A percentile compares a stretch with the other conserved stretches of the same genome.
phyloP scores from a whole-genome alignment of 2,329 filamentous ascomycete species.

The Fusarium sp. region DNA sequence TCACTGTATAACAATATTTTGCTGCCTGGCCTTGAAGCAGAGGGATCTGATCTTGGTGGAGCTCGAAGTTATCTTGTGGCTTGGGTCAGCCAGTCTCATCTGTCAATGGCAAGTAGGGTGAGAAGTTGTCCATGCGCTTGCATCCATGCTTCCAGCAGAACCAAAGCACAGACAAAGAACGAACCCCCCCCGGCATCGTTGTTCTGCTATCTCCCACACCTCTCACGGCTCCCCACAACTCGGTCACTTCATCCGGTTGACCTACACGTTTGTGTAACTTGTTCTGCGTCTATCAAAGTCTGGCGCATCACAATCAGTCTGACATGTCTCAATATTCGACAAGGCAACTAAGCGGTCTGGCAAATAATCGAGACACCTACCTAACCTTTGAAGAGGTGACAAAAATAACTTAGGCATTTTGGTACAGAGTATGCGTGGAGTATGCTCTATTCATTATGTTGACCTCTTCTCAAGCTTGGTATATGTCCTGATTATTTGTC shows the following conservation, averaged over 20 bases:
- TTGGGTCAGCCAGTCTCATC: slow-evolving; percentile 8
- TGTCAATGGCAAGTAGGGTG: slow-evolving; percentile 24
- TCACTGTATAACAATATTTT: slow-evolving; percentile 19
- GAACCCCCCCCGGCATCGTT: slow-evolving; percentile 23
- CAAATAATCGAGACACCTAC: too few species aligned
- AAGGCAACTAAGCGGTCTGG: slow-evolving; percentile 1
- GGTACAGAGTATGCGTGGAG: too few species aligned
- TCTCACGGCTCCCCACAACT: slow-evolving; percentile 32
- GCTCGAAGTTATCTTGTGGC: slow-evolving; percentile 4
- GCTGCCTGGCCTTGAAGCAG: slow-evolving; percentile 36
- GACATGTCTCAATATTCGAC: slow-evolving; percentile 10
- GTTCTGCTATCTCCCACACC: slow-evolving; percentile 30
- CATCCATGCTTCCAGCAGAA: slow-evolving; percentile 5
- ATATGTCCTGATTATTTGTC: too few species aligned
- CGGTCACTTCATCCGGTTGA: slow-evolving; percentile 31
- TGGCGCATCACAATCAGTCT: slow-evolving; percentile 11
- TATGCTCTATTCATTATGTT: too few species aligned
- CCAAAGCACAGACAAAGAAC: slow-evolving; percentile 29
- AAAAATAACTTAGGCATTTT: too few species aligned
- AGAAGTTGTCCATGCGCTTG: not conserved
- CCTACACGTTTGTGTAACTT: slow-evolving; percentile 25
- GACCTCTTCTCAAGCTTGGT: too few species aligned
- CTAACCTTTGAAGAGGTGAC: too few species aligned
- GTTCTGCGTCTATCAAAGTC: slow-evolving; percentile 11
- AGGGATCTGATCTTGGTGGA: slow-evolving; percentile 11